Conservation (phyloP, 2,329 filamentous ascomycete species). For the Botrytis cinerea region DNA sequence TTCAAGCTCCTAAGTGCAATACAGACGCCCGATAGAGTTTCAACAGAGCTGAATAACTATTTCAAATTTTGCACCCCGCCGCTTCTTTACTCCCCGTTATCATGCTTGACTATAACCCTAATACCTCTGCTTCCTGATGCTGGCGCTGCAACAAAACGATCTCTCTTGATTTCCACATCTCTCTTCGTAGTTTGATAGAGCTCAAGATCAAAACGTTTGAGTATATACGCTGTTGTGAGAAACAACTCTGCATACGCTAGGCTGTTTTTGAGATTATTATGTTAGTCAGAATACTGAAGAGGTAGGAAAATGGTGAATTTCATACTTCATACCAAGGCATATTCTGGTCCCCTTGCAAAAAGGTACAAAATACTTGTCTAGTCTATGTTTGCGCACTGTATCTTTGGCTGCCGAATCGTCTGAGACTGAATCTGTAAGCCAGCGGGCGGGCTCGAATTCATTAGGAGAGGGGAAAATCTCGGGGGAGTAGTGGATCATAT, state of each 20-base stretch:
- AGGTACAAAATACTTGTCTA: slow-evolving; percentile 18
- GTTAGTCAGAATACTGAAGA: not conserved
- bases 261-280: not conserved
- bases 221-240: slow-evolving; percentile 11
- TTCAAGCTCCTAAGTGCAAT: not conserved
- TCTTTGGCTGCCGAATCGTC: not conserved
- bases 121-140: slow-evolving; percentile 12
- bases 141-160: slow-evolving; percentile 12
- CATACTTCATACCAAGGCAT: slow-evolving; percentile 19
- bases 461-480: slow-evolving; percentile 13
- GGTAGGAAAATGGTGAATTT: not conserved
- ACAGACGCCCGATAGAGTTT: not conserved
- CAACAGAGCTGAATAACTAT: not conserved
- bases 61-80: not conserved
- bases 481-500: slow-evolving; percentile 17
- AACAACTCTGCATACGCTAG: slow-evolving; percentile 22
- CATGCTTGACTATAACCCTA: slow-evolving; percentile 1
- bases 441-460: slow-evolving; percentile 16
- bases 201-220: slow-evolving; percentile 14
- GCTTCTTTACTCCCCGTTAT: not conserved
- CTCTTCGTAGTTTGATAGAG: slow-evolving; percentile 9
- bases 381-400: not conserved
- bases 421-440: not conserved
- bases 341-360: slow-evolving; percentile 15
- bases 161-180: slow-evolving; percentile 10